Evolutionary conservation across 2,329 filamentous ascomycete species (phyloP).

Genomic region (Ilyonectria mors-panacis): DNA sequence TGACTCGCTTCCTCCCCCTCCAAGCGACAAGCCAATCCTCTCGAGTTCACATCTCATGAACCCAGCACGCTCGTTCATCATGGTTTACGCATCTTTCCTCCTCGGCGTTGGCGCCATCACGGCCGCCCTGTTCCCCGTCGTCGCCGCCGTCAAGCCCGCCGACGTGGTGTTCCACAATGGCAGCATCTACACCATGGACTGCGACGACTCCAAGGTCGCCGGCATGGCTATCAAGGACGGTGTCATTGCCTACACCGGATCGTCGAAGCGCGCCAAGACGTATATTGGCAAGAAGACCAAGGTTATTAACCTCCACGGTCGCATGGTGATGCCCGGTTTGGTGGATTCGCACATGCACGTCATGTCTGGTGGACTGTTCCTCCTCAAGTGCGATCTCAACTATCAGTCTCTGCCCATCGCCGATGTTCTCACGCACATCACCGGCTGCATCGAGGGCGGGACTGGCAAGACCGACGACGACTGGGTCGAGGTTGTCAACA

Average conservation of each 20-base stretch:
- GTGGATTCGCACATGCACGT: constrained; percentile 50
- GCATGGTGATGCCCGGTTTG: constrained; percentile 50
- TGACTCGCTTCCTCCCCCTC: not conserved
- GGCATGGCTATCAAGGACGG: constrained; percentile 44
- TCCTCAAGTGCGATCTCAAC: constrained; percentile 48
- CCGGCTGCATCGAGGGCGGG: constrained; percentile 44
- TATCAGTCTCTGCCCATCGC: constrained; percentile 44
- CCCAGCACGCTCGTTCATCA: not conserved
- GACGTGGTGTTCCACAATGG: constrained; percentile 48
- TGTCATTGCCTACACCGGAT: constrained; percentile 41
- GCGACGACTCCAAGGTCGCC: constrained; percentile 25
- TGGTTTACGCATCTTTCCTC: constrained; percentile 27
- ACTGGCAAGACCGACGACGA: constrained; percentile 39
- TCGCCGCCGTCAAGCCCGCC: constrained; percentile 26
- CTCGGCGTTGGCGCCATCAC: constrained; percentile 34
- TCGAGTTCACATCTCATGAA: not conserved
- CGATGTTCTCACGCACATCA: constrained; percentile 39
- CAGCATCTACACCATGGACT: constrained; percentile 45
- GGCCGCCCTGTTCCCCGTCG: constrained; percentile 23
- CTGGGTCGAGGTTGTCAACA: constrained; percentile 48
- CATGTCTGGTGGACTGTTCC: constrained; percentile 40
- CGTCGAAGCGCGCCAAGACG: constrained; percentile 31
- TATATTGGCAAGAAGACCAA: constrained; percentile 46
- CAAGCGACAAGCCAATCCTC: not conserved
- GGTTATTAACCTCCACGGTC: constrained; percentile 46